phyloP scores from a whole-genome alignment of 805 yeast genomes.

The Metschnikowia noctiluminum region DNA sequence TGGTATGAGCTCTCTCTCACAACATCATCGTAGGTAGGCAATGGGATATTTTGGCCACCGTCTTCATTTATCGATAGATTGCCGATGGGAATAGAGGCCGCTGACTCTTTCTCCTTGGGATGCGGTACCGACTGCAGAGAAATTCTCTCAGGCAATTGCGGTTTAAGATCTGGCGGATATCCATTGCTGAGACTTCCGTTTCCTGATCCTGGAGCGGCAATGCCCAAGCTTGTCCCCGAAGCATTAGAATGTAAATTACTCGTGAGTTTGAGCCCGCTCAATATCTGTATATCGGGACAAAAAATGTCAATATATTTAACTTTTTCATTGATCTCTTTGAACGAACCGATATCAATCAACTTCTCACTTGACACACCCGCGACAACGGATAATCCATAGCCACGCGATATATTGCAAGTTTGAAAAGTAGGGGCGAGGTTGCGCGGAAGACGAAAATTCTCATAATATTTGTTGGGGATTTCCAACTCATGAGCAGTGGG shows the following conservation, averaged over 20 bases:
- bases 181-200: slow-evolving; percentile 15
- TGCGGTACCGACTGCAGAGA: neutral
- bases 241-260: slow-evolving; percentile 23
- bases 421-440: slow-evolving; percentile 51
- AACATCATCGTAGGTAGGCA: slow-evolving; percentile 39
- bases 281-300: slow-evolving; percentile 30
- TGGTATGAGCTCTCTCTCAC: slow-evolving; percentile 29
- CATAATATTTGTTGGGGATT: slow-evolving; percentile 38
- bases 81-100: neutral
- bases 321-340: slow-evolving; percentile 18
- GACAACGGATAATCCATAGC: slow-evolving; percentile 35
- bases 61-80: neutral
- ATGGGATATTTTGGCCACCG: neutral
- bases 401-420: slow-evolving; percentile 52
- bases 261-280: slow-evolving; percentile 28
- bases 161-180: slow-evolving; percentile 53
- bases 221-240: slow-evolving; percentile 21
- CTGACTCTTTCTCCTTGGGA: neutral
- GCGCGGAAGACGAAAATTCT: slow-evolving; percentile 45
- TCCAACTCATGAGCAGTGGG: slow-evolving; percentile 38
- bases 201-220: neutral
- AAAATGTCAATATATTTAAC: slow-evolving; percentile 29
- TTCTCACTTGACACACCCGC: slow-evolving; percentile 26
- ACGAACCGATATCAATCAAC: slow-evolving; percentile 17
- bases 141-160: slow-evolving; percentile 35